Evolutionary conservation across 2,329 filamentous ascomycete species (phyloP), one percentile per base, ranked within the genome.

Genomic region (Botrytis byssoidea): DNA sequence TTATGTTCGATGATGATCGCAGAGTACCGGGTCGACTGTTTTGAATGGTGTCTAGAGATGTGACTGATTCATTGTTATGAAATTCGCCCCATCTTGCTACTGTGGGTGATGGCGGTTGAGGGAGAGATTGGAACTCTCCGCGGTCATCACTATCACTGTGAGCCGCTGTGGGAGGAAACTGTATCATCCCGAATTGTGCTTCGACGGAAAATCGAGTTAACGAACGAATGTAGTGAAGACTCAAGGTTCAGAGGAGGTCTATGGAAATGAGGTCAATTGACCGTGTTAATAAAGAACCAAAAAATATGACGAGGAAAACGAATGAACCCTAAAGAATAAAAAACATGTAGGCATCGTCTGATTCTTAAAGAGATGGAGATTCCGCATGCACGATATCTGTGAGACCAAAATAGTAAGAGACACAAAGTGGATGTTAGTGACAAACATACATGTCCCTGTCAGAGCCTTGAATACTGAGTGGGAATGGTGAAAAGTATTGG

Each of bases 321-420:
- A 60, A 59, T 35, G 40, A 46, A 61, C 40, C 63, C 57, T 57
- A 57, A 32, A 44, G 29, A 48, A 18, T 25, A 29, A 71, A 32
- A 44, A 25, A 61, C 12, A 35, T 16, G 63, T 48, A 67, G 60
- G 46, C 32, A 32, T 68, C 40, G n/a, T 25, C 63, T 55, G 57
- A 69, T 40, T 67, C 71, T 72, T 72, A 72, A 72, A 68, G 65
- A 57, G 71, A 68, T 32, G 40, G 48, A 18, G 14, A 67, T 42
- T 40, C 25, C 60, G n/a, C 46, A 71, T 55, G 35, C 70, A 67
- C 22, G n/a, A 71, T 42, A 71, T 46, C 25, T 40, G 32, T 44
- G 29, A 42, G 71, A 69, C 61, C 8, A 69, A 51, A 72, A 69
- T 60, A 69, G 63, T 35, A 60, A 61, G n/a, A 20, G 29, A 67